Percentiles rank a stretch among this genome's conserved stretches.
Evolutionary conservation across 805 yeast genomes (phyloP).

Genomic region (Candida easanensis): DNA sequence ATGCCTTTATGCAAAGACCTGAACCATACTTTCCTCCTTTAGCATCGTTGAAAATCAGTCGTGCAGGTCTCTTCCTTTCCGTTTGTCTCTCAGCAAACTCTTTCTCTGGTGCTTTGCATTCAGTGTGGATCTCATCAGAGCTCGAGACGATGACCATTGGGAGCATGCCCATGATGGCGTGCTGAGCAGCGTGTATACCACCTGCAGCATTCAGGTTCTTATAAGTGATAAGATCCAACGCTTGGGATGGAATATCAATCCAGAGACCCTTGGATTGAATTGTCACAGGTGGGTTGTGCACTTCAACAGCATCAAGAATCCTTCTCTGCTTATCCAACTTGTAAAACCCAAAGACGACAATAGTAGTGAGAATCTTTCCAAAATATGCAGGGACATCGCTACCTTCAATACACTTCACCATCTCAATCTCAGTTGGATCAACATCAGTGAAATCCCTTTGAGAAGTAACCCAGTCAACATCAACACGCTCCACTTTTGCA

Average conservation of each 20-base stretch:
- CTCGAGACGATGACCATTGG: constrained; percentile 74
- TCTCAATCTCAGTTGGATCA: constrained; percentile 76
- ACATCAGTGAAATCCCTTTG: constrained; percentile 93
- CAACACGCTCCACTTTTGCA: constrained; percentile 84
- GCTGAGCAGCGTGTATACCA: constrained; percentile 96
- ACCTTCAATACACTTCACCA: constrained; percentile 49
- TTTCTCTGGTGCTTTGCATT: constrained; percentile 96
- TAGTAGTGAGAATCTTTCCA: constrained; percentile 72
- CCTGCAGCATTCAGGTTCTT: constrained; percentile 75
- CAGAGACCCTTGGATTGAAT: constrained; percentile 79
- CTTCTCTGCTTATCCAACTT: constrained; percentile 73
- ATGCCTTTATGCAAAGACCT: constrained; percentile 78
- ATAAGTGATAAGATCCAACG: constrained; percentile 52
- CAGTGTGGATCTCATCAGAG: constrained; percentile 79
- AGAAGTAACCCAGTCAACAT: constrained; percentile 90
- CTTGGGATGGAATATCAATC: constrained; percentile 78
- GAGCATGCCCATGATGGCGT: constrained; percentile 75
- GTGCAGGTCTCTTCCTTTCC: constrained; percentile 74
- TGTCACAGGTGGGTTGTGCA: constrained; percentile 78
- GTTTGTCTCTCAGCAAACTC: constrained; percentile 82
- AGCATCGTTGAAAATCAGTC: constrained; percentile 80
- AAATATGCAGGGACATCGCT: constrained; percentile 63
- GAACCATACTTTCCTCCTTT: constrained; percentile 79
- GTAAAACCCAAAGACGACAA: constrained; percentile 88
- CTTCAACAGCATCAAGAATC: constrained; percentile 92